phyloP scores from a whole-genome alignment of 2,329 filamentous ascomycete genomes.

The Arthrobotrys musiformis region DNA sequence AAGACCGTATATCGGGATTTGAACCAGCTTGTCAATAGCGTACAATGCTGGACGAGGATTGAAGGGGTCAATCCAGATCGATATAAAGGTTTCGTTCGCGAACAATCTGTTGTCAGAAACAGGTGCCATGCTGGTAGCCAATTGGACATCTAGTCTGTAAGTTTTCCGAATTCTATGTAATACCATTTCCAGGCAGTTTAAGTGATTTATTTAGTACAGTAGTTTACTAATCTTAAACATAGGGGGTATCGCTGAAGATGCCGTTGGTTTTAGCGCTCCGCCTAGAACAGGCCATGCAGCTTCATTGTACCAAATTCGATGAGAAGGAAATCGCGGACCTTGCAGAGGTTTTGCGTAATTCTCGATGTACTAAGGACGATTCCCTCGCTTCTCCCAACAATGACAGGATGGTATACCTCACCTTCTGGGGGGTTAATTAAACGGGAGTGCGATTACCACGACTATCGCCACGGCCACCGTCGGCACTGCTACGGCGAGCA shows the following conservation, averaged over 20 bases:
- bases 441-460: not conserved
- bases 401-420: not conserved
- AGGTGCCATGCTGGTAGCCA: too few relatives aligned
- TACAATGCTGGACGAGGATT: too few relatives aligned
- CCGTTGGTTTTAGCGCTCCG: not conserved
- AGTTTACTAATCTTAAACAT: not conserved
- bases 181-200: not conserved
- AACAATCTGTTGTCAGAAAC: too few relatives aligned
- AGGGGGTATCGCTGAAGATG: not conserved
- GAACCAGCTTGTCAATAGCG: not conserved
- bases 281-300: not conserved
- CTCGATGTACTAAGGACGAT: not conserved
- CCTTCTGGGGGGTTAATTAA: not conserved
- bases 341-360: not conserved
- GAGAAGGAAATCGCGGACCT: not conserved
- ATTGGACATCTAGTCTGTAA: too few relatives aligned
- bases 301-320: not conserved
- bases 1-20: not conserved
- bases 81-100: too few relatives aligned
- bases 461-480: not conserved
- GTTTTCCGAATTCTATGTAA: too few relatives aligned
- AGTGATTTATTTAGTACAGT: too few relatives aligned
- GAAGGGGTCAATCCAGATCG: too few relatives aligned
- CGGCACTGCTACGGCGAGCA: not conserved
- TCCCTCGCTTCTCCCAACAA: not conserved